Base-by-base conservation (phyloP, 495 filamentous ascomycete genomes). In the Daldinia vernicosa region DNA sequence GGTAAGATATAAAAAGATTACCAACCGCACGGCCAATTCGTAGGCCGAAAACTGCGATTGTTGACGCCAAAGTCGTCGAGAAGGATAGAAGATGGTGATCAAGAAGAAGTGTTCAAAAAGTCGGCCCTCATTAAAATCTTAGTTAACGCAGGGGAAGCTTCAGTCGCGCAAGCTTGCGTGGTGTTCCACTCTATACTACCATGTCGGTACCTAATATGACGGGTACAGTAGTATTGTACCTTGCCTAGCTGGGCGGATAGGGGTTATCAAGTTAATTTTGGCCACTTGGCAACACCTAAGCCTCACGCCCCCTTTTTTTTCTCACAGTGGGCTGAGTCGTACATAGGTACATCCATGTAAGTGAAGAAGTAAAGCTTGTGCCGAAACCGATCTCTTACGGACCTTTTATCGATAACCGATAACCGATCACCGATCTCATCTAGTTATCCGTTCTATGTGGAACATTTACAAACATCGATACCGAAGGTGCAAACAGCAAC, bases 251-350 rank as follows among this genome's bases (percentile, higher is more conserved):
- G 32, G 45, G 50, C 40, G 19, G 39, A 47, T 55, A 52, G 69
- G 53, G 59, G 53, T 27, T 57, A 57, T 69, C 70, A 65, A 61
- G 65, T 69, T 66, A 70, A 73, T 73, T 73, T 35, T 73, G 70
- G 70, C 66, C 70, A 73, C 70, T 73, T 73, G 70, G 70, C 70
- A 73, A 69, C 53, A 61, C 66, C 61, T 66, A 35, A 67, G 69
- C 69, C 62, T 66, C 63, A 61, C 15, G 19, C 12, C 62, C 55
- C 68, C 32, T 45, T 60, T 66, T 39, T 39, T 70, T 33, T 56
- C 2, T 15, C 14, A 22, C 9, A 9, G 17, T 12, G 45, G 54
- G n/a, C 15, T 60, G 19, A 59, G 22, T 43, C 32, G 32, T 32
- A 30, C 0, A 6, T 30, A 30, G 0, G 6, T 32, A 32, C n/a